Conservation (phyloP, 2,329 filamentous ascomycete species). For the Xylaria sp. region DNA sequence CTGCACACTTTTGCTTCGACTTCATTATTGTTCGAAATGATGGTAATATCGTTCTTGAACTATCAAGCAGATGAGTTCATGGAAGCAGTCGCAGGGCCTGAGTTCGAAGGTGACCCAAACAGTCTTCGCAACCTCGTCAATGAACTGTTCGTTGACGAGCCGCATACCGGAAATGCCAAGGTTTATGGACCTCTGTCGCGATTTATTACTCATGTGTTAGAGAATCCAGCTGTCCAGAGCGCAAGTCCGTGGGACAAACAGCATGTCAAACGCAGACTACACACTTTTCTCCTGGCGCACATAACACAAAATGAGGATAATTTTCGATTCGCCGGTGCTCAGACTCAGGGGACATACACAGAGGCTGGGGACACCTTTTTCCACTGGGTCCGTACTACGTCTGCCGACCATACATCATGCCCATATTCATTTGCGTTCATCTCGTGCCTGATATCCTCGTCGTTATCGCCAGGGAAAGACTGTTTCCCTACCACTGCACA, state of each 20-base stretch:
- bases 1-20: constrained; percentile 21
- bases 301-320: not conserved
- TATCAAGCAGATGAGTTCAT: constrained; percentile 39
- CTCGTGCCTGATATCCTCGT: not conserved
- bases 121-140: constrained; percentile 24
- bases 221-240: not conserved
- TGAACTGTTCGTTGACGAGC: not conserved
- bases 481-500: not conserved
- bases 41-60: constrained; percentile 33
- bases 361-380: constrained; percentile 25
- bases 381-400: constrained; percentile 37
- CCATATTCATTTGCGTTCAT: constrained; percentile 21
- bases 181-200: not conserved
- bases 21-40: constrained; percentile 35
- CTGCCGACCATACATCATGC: constrained; percentile 37
- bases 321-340: not conserved
- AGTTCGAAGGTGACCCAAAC: not conserved
- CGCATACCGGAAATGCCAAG: too few species aligned
- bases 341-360: not conserved
- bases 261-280: not conserved
- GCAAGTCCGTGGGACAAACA: not conserved
- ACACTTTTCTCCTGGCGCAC: not conserved
- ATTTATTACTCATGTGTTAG: not conserved
- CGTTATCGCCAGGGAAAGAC: not conserved
- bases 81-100: constrained; percentile 27